Evolutionary conservation across 2,329 filamentous ascomycete genomes (phyloP).

Genomic region (Sclerotiophoma versabilis): DNA sequence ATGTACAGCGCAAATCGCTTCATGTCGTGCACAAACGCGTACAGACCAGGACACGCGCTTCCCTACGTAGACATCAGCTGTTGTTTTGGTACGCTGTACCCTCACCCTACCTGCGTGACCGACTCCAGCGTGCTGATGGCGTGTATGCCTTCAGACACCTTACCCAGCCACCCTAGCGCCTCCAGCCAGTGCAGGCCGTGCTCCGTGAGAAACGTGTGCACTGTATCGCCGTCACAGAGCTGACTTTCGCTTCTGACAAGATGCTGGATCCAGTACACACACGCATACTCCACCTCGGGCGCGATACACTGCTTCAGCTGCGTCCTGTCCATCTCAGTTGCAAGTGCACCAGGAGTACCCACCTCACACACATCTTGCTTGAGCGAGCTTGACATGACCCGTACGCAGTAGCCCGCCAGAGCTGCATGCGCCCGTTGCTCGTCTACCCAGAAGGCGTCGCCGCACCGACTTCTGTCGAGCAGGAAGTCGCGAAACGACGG

Average conservation of each 20-base stretch:
- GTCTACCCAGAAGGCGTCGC: background rate
- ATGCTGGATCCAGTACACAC: slow-evolving; percentile 46
- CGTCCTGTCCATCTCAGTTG: background rate
- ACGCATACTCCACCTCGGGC: slow-evolving; percentile 43
- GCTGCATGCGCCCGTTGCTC: background rate
- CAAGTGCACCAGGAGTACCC: background rate
- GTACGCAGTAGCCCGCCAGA: background rate
- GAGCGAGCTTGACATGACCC: background rate
- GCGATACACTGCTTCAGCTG: background rate
- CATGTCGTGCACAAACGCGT: no score
- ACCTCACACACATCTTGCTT: background rate
- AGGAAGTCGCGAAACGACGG: slow-evolving; percentile 1
- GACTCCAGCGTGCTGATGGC: no score
- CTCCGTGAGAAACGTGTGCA: slow-evolving; percentile 46
- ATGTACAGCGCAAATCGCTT: no score
- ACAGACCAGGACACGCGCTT: no score
- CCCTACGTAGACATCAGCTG: no score
- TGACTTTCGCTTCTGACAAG: slow-evolving; percentile 22
- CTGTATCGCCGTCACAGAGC: slow-evolving; percentile 33
- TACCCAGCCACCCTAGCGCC: slow-evolving; percentile 47
- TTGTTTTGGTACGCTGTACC: no score
- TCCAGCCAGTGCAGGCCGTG: slow-evolving; percentile 57
- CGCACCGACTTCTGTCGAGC: background rate
- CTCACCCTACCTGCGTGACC: no score
- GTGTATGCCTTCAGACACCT: slow-evolving; percentile 28